Conservation (phyloP, 2,329 filamentous ascomycete species). For the Dactylellina leptospora region DNA sequence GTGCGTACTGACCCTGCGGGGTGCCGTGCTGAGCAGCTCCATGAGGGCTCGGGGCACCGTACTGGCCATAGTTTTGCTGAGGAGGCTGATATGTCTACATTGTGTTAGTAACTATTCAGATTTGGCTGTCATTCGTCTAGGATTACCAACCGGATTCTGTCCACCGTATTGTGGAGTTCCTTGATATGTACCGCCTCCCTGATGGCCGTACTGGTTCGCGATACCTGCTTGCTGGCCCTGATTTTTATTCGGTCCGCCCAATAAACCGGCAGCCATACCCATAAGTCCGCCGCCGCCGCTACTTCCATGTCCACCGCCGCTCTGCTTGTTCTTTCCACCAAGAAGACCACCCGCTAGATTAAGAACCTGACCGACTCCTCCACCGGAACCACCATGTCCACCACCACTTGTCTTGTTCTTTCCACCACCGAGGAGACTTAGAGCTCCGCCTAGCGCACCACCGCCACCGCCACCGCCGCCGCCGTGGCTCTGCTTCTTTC, state of each 20-base stretch:
- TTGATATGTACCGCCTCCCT: constrained; percentile 38
- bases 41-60: constrained; percentile 33
- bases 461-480: constrained; percentile 50
- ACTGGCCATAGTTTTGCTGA: constrained; percentile 30
- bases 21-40: not conserved
- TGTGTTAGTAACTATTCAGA: constrained; percentile 10
- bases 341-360: no score
- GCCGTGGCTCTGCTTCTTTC: constrained; percentile 47
- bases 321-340: constrained; percentile 49
- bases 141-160: constrained; percentile 32
- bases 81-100: constrained; percentile 44
- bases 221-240: constrained; percentile 40
- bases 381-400: constrained; percentile 47
- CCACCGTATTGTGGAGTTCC: constrained; percentile 40
- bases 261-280: constrained; percentile 40
- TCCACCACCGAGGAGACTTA: constrained; percentile 54
- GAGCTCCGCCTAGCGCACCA: constrained; percentile 46
- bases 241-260: constrained; percentile 25
- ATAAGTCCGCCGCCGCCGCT: constrained; percentile 40
- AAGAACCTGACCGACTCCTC: no score
- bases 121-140: not conserved
- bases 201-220: constrained; percentile 52
- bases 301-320: constrained; percentile 39
- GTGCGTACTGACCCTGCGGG: constrained; percentile 29
- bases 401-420: constrained; percentile 47